Conservation (phyloP, 2,329 filamentous ascomycete genomes). For the Ceratocystis diversiconidia region DNA sequence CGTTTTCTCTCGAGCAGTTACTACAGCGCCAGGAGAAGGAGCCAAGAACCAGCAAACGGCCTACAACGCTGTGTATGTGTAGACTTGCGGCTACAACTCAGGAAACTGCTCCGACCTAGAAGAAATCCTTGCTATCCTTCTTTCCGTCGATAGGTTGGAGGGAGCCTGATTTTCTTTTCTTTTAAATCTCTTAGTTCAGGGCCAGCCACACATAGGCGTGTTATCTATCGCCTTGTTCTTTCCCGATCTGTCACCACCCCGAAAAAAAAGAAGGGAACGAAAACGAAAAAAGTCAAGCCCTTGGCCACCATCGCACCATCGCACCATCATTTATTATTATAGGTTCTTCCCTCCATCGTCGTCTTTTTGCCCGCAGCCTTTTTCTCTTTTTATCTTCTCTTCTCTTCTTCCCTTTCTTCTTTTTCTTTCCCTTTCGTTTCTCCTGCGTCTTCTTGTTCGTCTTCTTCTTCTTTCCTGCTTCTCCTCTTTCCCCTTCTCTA, state of each 20-base stretch:
- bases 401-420: neutral
- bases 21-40: neutral
- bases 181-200: neutral
- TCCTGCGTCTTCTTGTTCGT: neutral
- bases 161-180: neutral
- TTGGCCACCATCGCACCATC: neutral
- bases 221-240: neutral
- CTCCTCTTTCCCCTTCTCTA: neutral
- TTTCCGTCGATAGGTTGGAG: neutral
- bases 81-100: neutral
- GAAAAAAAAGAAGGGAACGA: neutral
- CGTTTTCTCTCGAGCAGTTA: neutral
- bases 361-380: neutral
- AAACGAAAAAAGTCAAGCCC: neutral
- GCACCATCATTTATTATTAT: constrained; percentile 22
- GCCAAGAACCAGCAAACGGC: neutral
- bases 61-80: neutral
- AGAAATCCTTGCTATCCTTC: constrained; percentile 2
- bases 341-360: neutral
- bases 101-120: neutral
- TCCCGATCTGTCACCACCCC: neutral
- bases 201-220: neutral
- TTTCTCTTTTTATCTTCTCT: constrained; percentile 6
- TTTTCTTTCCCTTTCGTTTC: neutral
- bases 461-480: neutral